Conservation (phyloP, 495 filamentous ascomycete species). For the Tuber umbilicatum region DNA sequence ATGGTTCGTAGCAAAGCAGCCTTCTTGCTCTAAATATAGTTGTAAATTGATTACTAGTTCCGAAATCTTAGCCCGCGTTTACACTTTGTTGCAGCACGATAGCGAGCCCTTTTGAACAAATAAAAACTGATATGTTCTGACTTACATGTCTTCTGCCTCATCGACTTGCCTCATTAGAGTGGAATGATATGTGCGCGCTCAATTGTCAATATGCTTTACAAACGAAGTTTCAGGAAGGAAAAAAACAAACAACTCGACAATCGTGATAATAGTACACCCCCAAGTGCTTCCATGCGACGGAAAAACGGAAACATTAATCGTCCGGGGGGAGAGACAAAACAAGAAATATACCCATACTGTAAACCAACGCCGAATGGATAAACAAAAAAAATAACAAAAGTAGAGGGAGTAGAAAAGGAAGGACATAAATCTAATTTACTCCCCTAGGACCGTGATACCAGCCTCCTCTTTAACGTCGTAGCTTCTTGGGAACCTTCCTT, state of each 20-base stretch:
- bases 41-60: not conserved
- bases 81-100: not conserved
- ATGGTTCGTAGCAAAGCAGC: not conserved
- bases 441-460: slow-evolving; percentile 29
- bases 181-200: not conserved
- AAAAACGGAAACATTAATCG: not conserved
- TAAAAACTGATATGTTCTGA: not conserved
- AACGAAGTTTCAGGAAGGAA: not conserved
- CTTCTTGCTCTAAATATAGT: not conserved
- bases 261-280: not conserved
- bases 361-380: slow-evolving; percentile 7
- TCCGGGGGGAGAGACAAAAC: slow-evolving; percentile 1
- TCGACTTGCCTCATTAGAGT: not conserved
- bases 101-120: not conserved
- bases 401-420: slow-evolving; percentile 3
- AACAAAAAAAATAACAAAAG: slow-evolving; percentile 11
- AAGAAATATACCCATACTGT: slow-evolving; percentile 9
- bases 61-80: not conserved
- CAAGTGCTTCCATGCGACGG: not conserved
- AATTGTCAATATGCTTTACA: not conserved
- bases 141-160: not conserved
- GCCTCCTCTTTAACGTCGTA: slow-evolving; percentile 33
- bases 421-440: slow-evolving; percentile 15
- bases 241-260: not conserved
- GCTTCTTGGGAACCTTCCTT: slow-evolving; percentile 32